A percentile compares a stretch with the other conserved stretches of the same genome.
phyloP scores from a whole-genome alignment of 2,329 filamentous ascomycete genomes.

The Colletotrichum sp. region DNA sequence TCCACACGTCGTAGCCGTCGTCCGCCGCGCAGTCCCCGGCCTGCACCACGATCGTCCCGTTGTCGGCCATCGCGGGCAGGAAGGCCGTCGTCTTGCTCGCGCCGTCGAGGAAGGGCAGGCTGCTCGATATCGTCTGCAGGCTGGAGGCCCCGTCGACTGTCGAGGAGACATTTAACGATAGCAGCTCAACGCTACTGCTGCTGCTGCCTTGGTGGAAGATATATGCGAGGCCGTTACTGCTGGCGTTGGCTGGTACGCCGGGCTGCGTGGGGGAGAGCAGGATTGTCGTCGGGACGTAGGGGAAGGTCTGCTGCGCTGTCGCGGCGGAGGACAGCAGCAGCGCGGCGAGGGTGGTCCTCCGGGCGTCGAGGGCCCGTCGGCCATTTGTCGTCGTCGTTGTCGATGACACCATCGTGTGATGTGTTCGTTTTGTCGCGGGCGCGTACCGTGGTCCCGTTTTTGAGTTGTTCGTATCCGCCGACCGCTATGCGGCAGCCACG shows the following conservation, averaged over 20 bases:
- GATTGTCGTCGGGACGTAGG: slow-evolving; percentile 80
- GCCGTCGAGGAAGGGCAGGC: slow-evolving; percentile 67
- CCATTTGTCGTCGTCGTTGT: background rate
- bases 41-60: slow-evolving; percentile 76
- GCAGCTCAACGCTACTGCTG: slow-evolving; percentile 54
- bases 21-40: slow-evolving; percentile 72
- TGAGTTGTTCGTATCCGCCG: slow-evolving; percentile 11
- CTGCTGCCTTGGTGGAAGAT: slow-evolving; percentile 64
- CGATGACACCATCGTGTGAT: background rate
- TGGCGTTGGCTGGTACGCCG: slow-evolving; percentile 38
- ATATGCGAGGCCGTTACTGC: slow-evolving; percentile 65
- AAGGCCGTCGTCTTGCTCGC: slow-evolving; percentile 61
- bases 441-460: background rate
- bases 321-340: slow-evolving; percentile 11
- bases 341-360: background rate
- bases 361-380: background rate
- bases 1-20: slow-evolving; percentile 68
- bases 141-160: slow-evolving; percentile 52
- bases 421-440: background rate
- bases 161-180: slow-evolving; percentile 69
- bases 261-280: slow-evolving; percentile 59
- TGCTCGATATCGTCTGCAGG: slow-evolving; percentile 56
- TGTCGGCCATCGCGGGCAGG: slow-evolving; percentile 68
- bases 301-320: slow-evolving; percentile 56
- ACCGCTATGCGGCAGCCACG: slow-evolving; percentile 9